Evolutionary conservation across 2,329 filamentous ascomycete species (phyloP).

Genomic region (Botrytis deweyae): DNA sequence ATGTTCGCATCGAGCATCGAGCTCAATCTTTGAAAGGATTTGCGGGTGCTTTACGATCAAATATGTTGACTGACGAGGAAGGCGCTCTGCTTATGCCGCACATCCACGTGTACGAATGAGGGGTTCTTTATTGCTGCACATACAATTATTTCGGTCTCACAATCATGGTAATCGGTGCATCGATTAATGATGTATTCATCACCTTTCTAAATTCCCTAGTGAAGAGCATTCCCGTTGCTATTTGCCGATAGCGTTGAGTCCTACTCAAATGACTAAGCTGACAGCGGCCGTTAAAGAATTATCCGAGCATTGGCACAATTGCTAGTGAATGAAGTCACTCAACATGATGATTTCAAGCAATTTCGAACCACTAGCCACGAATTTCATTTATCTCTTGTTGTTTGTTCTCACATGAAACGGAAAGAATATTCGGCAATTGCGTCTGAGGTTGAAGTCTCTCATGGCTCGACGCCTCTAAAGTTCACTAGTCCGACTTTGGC

Average conservation of each 20-base stretch:
- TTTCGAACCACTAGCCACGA: neutral
- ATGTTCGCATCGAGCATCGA: neutral
- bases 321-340: neutral
- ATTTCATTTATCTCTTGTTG: neutral
- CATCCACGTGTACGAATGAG: constrained; percentile 9
- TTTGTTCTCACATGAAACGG: neutral
- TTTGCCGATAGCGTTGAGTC: neutral
- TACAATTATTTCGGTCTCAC: neutral
- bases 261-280: neutral
- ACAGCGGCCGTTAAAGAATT: neutral
- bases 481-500: neutral
- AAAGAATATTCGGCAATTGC: neutral
- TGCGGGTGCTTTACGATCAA: neutral
- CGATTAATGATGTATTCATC: neutral
- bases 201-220: neutral
- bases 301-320: constrained; percentile 2
- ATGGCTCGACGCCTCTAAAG: too few relatives aligned
- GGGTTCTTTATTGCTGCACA: neutral
- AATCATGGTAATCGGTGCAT: neutral
- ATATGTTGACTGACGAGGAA: neutral
- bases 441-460: neutral
- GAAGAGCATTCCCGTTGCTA: neutral
- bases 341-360: neutral
- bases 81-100: neutral
- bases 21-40: neutral